phyloP scores from a whole-genome alignment of 805 yeast genomes.

The Kuraishia borneana region DNA sequence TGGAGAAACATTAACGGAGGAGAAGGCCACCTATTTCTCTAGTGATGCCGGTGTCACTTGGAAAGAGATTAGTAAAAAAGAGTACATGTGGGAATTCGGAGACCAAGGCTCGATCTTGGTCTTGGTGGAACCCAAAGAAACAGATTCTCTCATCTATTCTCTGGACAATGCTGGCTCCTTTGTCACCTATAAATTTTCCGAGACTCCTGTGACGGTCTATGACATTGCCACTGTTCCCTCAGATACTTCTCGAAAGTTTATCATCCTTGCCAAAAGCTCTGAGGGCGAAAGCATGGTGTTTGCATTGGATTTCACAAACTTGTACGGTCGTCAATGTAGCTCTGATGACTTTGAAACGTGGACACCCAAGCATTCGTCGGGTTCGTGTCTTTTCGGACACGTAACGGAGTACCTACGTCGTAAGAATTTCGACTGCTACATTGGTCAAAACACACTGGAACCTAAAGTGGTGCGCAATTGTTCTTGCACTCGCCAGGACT shows the following conservation, averaged over 20 bases:
- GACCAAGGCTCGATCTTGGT: conserved; percentile 87
- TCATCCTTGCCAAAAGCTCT: conserved; percentile 46
- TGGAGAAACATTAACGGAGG: conserved; percentile 45
- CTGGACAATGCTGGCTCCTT: conserved; percentile 74
- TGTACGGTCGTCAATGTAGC: conserved; percentile 43
- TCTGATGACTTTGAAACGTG: conserved; percentile 57
- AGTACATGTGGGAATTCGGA: conserved; percentile 90
- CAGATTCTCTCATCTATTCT: conserved; percentile 55
- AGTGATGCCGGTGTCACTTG: conserved; percentile 89
- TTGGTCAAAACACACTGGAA: conserved; percentile 50
- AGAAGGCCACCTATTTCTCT: conserved; percentile 65
- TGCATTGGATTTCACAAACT: conserved; percentile 46
- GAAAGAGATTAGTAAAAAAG: conserved; percentile 67
- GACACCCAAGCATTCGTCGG: conserved; percentile 41
- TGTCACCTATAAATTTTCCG: conserved; percentile 53
- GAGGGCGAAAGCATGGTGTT: conserved; percentile 19
- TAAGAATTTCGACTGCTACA: conserved; percentile 51
- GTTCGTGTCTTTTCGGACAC: conserved; percentile 63
- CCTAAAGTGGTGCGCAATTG: conserved; percentile 53
- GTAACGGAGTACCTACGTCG: conserved; percentile 49
- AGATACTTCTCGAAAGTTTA: conserved; percentile 75
- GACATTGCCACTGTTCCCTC: conserved; percentile 88
- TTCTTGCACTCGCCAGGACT: conserved; percentile 77
- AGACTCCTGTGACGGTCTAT: conserved; percentile 38
- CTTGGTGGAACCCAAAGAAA: conserved; percentile 45